Conservation (phyloP, 2,329 filamentous ascomycete species). For the Keithomyces neogunnii region DNA sequence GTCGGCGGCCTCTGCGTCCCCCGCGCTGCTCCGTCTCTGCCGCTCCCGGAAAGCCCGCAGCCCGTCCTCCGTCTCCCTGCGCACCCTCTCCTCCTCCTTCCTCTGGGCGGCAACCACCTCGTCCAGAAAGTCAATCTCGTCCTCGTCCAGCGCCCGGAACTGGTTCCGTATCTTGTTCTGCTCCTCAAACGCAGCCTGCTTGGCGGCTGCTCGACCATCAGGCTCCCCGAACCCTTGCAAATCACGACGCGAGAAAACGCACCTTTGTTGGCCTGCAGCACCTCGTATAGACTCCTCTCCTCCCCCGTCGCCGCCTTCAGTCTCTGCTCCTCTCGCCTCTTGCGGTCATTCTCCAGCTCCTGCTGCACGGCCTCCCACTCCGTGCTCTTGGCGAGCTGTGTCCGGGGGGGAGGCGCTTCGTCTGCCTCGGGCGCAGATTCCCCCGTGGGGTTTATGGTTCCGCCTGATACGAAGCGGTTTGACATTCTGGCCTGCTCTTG, state of each 20-base stretch:
- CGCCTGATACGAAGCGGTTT: constrained; percentile 47
- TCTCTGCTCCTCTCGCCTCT: constrained; percentile 42
- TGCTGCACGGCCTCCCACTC: constrained; percentile 59
- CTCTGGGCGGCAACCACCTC: constrained; percentile 42
- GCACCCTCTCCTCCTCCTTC: constrained; percentile 44
- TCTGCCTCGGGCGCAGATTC: constrained; percentile 16
- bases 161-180: constrained; percentile 63
- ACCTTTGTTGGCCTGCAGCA: constrained; percentile 78
- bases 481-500: constrained; percentile 29
- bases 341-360: constrained; percentile 54
- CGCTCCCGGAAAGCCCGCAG: constrained; percentile 46
- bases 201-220: constrained; percentile 49
- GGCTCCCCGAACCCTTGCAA: not conserved
- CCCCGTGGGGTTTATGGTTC: constrained; percentile 32
- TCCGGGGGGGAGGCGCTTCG: not conserved
- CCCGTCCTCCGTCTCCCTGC: constrained; percentile 48
- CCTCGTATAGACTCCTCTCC: constrained; percentile 62
- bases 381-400: constrained; percentile 13
- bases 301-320: constrained; percentile 30
- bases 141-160: constrained; percentile 68
- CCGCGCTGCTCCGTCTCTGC: constrained; percentile 29
- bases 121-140: constrained; percentile 69
- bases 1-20: constrained; percentile 15
- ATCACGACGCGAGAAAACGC: not conserved
- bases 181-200: constrained; percentile 77